Conservation (phyloP, 1,139 yeast genomes). For the Lodderomyces oxycetoniae region DNA sequence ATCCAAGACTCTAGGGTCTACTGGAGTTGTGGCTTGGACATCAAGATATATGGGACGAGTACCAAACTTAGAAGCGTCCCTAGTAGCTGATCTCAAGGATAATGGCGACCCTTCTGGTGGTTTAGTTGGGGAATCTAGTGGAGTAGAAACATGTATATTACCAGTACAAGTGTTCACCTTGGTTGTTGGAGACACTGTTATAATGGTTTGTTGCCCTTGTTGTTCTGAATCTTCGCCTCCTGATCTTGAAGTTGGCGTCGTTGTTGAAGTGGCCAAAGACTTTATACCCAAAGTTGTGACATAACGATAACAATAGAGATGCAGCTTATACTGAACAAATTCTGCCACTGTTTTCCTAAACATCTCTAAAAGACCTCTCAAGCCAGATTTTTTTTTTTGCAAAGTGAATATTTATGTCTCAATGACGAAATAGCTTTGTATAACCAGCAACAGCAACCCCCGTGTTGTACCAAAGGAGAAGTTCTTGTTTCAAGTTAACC, state of each 20-base stretch:
- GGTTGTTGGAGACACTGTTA: conserved; percentile 6
- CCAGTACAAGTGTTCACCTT: conserved; percentile 17
- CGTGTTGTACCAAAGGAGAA: no score
- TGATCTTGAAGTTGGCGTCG: background rate
- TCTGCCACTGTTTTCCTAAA: no score
- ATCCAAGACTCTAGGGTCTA: conserved; percentile 94
- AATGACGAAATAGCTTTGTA: no score
- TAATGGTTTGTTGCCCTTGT: background rate
- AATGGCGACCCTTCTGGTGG: conserved; percentile 46
- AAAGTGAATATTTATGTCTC: no score
- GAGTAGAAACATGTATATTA: conserved; percentile 19
- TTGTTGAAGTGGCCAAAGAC: conserved; percentile 1
- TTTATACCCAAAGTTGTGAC: background rate
- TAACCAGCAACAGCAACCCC: no score
- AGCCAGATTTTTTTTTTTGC: no score
- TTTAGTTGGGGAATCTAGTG: conserved; percentile 17
- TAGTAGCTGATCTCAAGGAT: conserved; percentile 39
- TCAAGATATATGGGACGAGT: conserved; percentile 88
- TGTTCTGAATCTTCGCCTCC: no score
- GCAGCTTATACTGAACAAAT: background rate
- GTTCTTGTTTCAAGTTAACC: no score
- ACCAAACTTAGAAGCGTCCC: conserved; percentile 51
- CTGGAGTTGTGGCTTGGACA: conserved; percentile 97
- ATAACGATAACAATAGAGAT: background rate
- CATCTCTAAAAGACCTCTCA: no score